Percentiles rank a stretch among this genome's conserved stretches.
phyloP scores from a whole-genome alignment of 495 filamentous ascomycete species.

The Cetradonia linearis region DNA sequence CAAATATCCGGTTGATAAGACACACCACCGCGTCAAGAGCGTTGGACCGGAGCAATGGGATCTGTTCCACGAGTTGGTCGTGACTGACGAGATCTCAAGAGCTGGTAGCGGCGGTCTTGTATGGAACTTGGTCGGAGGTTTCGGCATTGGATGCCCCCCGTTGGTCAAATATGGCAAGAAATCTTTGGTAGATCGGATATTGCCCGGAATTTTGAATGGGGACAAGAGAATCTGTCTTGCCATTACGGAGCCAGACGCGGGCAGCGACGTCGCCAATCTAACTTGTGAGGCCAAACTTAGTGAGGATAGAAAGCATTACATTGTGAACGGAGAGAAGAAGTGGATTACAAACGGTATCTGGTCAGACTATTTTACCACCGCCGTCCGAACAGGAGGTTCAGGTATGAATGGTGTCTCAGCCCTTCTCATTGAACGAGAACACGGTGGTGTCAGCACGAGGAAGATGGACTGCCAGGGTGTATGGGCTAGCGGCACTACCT shows the following conservation, averaged over 20 bases:
- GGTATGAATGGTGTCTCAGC: slow-evolving; percentile 90
- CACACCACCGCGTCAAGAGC: slow-evolving; percentile 56
- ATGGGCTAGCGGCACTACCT: slow-evolving; percentile 88
- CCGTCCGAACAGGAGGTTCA: slow-evolving; percentile 73
- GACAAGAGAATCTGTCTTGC: slow-evolving; percentile 93
- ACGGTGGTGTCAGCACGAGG: slow-evolving; percentile 77
- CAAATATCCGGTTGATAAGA: slow-evolving; percentile 63
- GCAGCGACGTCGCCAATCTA: slow-evolving; percentile 85
- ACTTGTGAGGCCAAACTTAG: slow-evolving; percentile 89
- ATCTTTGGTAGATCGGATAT: slow-evolving; percentile 67
- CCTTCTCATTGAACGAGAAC: slow-evolving; percentile 74
- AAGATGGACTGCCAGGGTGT: slow-evolving; percentile 99
- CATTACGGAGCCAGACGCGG: slow-evolving; percentile 75
- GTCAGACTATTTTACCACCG: slow-evolving; percentile 94
- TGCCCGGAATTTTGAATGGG: slow-evolving; percentile 76
- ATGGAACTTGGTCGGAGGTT: slow-evolving; percentile 96
- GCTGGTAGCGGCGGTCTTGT: slow-evolving; percentile 85
- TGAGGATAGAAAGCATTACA: slow-evolving; percentile 95
- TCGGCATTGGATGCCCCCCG: slow-evolving; percentile 86
- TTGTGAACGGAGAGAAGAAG: slow-evolving; percentile 99
- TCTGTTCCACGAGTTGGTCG: slow-evolving; percentile 89
- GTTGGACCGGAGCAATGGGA: slow-evolving; percentile 90
- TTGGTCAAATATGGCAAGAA: slow-evolving; percentile 89
- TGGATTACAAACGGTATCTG: slow-evolving; percentile 99
- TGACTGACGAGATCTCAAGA: slow-evolving; percentile 90